Base-by-base conservation (phyloP, 495 filamentous ascomycete species). In the Penicillium alfredii region DNA sequence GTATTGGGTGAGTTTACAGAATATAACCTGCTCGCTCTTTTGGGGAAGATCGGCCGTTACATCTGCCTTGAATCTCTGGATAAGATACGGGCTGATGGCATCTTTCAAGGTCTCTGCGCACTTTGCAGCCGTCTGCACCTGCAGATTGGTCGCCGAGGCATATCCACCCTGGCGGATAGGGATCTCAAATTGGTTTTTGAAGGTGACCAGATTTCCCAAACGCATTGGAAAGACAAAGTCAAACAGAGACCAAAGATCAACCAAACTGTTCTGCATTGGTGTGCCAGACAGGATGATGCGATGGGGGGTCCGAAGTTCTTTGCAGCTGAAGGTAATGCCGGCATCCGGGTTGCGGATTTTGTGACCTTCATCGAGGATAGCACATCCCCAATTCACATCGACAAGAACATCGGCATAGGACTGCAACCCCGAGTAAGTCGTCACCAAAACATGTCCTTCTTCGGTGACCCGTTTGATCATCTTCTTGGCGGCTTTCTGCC, bases 161-260 rank as follows among this genome's bases (percentile, higher is more conserved):
- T 95, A 96, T 7, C 90, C 90, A 26, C 92, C 92, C 22, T 84
- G 74, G 36, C 78, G 81, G 55, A 98, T 96, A 0, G 90, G 92
- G 24, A 89, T 79, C 51, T 95, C 92, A 38, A 97, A 96, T 35
- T 90, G 78, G 43, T 77, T 81, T 9, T 87, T 78, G 56, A 97
- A 98, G 27, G 80, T 81, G 19, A 94, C 84, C 9, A 98, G 72
- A 0, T 84, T 96, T 0, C 92, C 92, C 8, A 98, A 69, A 20
- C 87, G 85, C 85, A 96, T 94, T 0, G 92, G 92, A 47, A 84
- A 95, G 37, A 96, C 78, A 51, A 96, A 98, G 55, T 98, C 92
- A 50, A 97, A 95, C 6, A 98, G 64, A 0, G 88, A 94, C 92
- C 92, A 98, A 2, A 98, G 69, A 51, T 98, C 92, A n/a, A 83